phyloP scores from a whole-genome alignment of 495 filamentous ascomycete species.

The Amniculicola lignicola region DNA sequence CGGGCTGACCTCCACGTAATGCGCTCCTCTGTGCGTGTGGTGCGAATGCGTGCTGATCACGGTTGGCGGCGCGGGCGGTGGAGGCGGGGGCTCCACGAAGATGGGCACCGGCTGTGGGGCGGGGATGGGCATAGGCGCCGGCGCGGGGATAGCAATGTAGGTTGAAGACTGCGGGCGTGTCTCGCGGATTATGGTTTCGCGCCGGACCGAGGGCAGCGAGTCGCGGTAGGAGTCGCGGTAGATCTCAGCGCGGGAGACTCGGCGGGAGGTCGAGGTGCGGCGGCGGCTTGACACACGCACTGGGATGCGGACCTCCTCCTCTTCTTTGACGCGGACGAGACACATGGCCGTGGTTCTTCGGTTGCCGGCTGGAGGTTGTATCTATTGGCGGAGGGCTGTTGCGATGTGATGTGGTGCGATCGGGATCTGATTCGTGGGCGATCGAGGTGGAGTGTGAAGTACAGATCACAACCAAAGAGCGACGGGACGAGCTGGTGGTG shows the following conservation, averaged over 20 bases:
- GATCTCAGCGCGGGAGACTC: slow-evolving; percentile 3
- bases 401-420: slow-evolving; percentile 8
- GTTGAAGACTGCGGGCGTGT: slow-evolving; percentile 24
- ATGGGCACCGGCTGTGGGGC: slow-evolving; percentile 37
- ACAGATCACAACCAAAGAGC: too few relatives aligned
- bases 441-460: slow-evolving; percentile 13
- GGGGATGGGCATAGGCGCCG: slow-evolving; percentile 18
- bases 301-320: slow-evolving; percentile 38
- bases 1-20: slow-evolving; percentile 41
- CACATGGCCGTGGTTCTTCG: slow-evolving; percentile 42
- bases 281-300: slow-evolving; percentile 25
- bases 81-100: slow-evolving; percentile 32
- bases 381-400: too few relatives aligned
- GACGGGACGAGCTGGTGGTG: too few relatives aligned
- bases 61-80: slow-evolving; percentile 27
- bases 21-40: slow-evolving; percentile 15
- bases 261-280: slow-evolving; percentile 13
- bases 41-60: neutral
- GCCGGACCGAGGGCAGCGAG: too few relatives aligned
- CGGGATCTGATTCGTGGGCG: slow-evolving; percentile 26
- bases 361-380: too few relatives aligned
- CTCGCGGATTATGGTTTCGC: too few relatives aligned
- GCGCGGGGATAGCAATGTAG: slow-evolving; percentile 24
- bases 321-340: slow-evolving; percentile 41
- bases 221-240: slow-evolving; percentile 27